Base-by-base conservation (phyloP, 208 protist genomes). In the Leishmania guyanensis region DNA sequence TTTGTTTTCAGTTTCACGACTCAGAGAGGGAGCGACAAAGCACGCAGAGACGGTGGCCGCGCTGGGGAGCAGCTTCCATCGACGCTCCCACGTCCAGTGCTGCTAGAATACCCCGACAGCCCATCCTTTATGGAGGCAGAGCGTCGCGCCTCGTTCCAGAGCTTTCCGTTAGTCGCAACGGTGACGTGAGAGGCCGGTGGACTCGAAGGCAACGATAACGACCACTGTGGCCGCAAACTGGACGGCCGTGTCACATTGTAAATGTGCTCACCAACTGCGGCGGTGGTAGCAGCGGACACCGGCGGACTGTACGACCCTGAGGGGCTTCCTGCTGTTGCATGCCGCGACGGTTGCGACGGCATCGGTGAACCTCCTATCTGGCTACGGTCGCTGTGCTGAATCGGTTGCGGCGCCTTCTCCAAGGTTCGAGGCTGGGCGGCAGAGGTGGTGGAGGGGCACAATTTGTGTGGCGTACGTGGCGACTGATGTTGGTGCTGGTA, bases 31-130 rank as follows among this genome's bases (percentile, higher is more conserved):
- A 68, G 54, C 22, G 85, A 81, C 5, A 54, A 2, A 5, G 80
- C 78, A 12, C 88, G 84, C 53, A 94, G 77, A 33, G 85, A 82
- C 2, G 91, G 91, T 12, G 88, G 92, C 46, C 90, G 78, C 14
- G 88, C 83, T 9, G 92, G 90, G 0, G 89, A 90, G 17, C 77
- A 69, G 76, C 84, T 92, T 16, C 92, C 92, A 69, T 95, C 90
- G 20, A 95, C 82, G 10, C 82, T 84, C 0, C 88, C 86, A 12
- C 82, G 76, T 10, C 58, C 75, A 0, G 76, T 60, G 51, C 81
- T 84, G 72, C 72, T 56, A 50, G 74, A 70, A 51, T 75, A 85
- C 0, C 75, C 71, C 8, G 90, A 92, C 26, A 93, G 77, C 9
- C 90, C 89, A 74, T 79, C 80, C 36, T 80, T 76, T 66, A 60